Base-by-base conservation (phyloP, 352 stramenopile genomes). In the Globisporangium nunn region DNA sequence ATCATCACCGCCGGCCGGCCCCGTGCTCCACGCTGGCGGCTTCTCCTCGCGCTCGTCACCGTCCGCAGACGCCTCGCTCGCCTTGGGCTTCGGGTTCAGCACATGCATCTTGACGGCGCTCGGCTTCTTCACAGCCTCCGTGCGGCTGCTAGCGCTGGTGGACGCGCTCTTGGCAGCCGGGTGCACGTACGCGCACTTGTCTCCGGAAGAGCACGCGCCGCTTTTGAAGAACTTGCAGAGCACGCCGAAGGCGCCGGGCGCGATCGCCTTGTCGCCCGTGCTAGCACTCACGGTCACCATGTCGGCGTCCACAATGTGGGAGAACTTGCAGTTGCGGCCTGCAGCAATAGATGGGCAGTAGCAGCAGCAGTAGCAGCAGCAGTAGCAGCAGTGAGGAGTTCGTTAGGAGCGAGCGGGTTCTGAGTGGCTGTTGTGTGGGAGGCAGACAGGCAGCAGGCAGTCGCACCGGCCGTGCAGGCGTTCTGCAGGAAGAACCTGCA, bases 401-500 rank as follows among this genome's bases (percentile, higher is more conserved):
- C 23, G 23, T 14, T 12, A 41, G 35, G 2, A 14, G 35, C 35
- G 35, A 1, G 8, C 8, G 11, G 35, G 10, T 41, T 23, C 11
- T 17, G 2, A 44, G 40, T 7, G 47, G 11, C 7, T 30, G 31
- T 37, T 37, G 33, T 8, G 6, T 8, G 23, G 23, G 23, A 23
- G 23, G 23, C 23, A 23, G 23, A 23, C 23, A 23, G 23, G 23
- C 23, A 23, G 23, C 23, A 23, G 23, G 23, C 23, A 23, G 23
- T 23, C 46, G 39, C 11, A 59, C 67, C 75, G 12, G 76, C 76
- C 33, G 61, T 85, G 64, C 81, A 91, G 43, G 72, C 55, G 47
- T 78, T 77, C 52, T 86, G 71, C 18, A 89, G 61, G 56, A 82
- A 90, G 59, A 88, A 91, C 56, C 81, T 90, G 68, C 79, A 91